Evolutionary conservation across 371 early-diverging fungal species (phyloP).

Genomic region (Mucor circinelloides): DNA sequence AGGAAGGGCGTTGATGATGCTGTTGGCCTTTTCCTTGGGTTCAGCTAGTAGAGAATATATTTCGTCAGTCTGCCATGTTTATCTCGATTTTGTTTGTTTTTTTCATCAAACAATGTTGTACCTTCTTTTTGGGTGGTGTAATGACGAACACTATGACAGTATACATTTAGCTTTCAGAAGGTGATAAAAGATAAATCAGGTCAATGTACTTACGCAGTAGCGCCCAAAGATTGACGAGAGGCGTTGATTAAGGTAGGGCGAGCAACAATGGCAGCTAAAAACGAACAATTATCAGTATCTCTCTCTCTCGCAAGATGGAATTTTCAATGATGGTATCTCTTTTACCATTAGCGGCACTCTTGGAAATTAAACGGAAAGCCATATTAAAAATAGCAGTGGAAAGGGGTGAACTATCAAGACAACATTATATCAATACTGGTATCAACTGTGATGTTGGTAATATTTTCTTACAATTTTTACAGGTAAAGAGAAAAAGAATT

Average conservation of each 20-base stretch:
- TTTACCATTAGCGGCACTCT: slow-evolving; percentile 33
- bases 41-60: slow-evolving; percentile 29
- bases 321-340: neutral
- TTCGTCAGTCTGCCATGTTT: neutral
- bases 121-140: slow-evolving; percentile 35
- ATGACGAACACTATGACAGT: slow-evolving; percentile 20
- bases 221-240: slow-evolving; percentile 30
- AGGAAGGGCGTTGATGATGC: slow-evolving; percentile 90
- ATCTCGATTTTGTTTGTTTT: neutral
- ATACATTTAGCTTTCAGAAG: neutral
- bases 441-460: neutral
- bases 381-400: slow-evolving; percentile 11
- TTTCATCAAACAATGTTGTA: neutral
- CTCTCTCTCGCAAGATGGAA: neutral
- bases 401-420: neutral
- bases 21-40: slow-evolving; percentile 76
- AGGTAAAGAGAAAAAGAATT: neutral
- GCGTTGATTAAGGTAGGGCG: slow-evolving; percentile 27
- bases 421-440: neutral
- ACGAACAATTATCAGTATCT: neutral
- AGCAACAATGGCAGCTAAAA: slow-evolving; percentile 29
- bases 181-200: neutral
- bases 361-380: slow-evolving; percentile 39
- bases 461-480: slow-evolving; percentile 11
- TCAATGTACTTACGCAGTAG: slow-evolving; percentile 29